Percentiles rank a stretch among this genome's conserved stretches.
phyloP scores from a whole-genome alignment of 192 early-diverging fungal genomes.

The Coemansia sp. region DNA sequence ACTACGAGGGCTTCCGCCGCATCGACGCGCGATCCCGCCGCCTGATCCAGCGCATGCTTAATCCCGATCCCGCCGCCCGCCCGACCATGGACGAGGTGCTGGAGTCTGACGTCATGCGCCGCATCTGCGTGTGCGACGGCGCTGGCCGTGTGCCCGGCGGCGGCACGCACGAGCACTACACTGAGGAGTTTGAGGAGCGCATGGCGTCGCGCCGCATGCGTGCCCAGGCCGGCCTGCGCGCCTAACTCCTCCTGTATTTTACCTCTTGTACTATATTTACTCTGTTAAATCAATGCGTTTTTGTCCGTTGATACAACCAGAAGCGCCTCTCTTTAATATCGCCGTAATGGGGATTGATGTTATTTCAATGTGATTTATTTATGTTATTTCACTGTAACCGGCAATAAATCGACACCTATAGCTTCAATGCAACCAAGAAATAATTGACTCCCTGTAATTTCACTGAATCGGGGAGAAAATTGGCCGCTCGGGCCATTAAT shows the following conservation, averaged over 20 bases:
- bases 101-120: conserved; percentile 75
- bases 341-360: too few relatives aligned
- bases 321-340: not conserved
- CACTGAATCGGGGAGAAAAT: too few relatives aligned
- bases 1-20: conserved; percentile 78
- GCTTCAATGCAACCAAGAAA: too few relatives aligned
- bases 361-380: too few relatives aligned
- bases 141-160: conserved; percentile 42
- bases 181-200: conserved; percentile 55
- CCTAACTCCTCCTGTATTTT: conserved; percentile 1
- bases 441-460: too few relatives aligned
- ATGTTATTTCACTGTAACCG: too few relatives aligned
- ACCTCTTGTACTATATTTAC: not conserved
- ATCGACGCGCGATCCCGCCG: conserved; percentile 65
- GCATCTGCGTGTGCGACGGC: conserved; percentile 61
- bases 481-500: not conserved
- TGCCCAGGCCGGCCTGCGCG: conserved; percentile 33
- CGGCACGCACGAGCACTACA: conserved; percentile 49
- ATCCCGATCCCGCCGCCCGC: conserved; percentile 72
- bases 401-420: too few relatives aligned
- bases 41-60: conserved; percentile 76
- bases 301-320: not conserved
- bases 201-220: conserved; percentile 46
- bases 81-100: conserved; percentile 69
- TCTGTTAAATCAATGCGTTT: not conserved